A percentile compares a stretch with the other conserved stretches of the same genome.
Evolutionary conservation across 108 stramenopile genomes (phyloP).

Genomic region (Nitzschia palea): DNA sequence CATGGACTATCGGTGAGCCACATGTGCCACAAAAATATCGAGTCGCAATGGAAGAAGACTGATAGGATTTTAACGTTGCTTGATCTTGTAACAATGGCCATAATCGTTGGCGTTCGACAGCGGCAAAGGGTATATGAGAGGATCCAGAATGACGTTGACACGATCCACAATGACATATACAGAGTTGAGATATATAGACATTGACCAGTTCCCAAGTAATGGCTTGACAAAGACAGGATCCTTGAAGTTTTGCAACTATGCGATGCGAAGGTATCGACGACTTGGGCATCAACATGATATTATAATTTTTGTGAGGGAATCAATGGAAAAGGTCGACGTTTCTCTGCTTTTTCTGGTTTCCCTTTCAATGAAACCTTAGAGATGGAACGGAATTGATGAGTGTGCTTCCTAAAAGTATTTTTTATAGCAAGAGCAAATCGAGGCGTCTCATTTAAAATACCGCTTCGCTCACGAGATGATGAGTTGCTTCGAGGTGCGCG

Average conservation of each 20-base stretch:
- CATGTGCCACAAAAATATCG: conserved; percentile 9
- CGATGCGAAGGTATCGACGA: no score
- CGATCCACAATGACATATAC: conserved; percentile 5
- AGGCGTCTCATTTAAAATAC: no score
- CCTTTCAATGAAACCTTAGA: no score
- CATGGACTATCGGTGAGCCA: background rate
- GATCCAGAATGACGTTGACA: conserved; percentile 2
- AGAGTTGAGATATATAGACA: background rate
- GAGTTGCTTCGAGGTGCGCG: no score
- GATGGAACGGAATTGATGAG: no score
- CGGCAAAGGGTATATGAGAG: background rate
- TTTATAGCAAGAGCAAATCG: no score
- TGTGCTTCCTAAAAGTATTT: no score
- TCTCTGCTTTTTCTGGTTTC: no score
- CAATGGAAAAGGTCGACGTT: no score
- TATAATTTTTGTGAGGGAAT: no score
- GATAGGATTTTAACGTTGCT: conserved; percentile 2
- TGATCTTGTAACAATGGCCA: background rate
- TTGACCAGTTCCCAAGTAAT: conserved; percentile 1
- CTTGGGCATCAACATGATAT: no score
- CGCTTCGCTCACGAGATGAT: no score
- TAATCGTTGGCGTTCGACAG: background rate
- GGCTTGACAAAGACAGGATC: conserved; percentile 1
- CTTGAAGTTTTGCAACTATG: background rate
- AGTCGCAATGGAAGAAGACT: conserved; percentile 3